Percentiles rank a stretch among this genome's conserved stretches.
Conservation (phyloP, 768 basidiomycete species). For the Mycena haematopus region DNA sequence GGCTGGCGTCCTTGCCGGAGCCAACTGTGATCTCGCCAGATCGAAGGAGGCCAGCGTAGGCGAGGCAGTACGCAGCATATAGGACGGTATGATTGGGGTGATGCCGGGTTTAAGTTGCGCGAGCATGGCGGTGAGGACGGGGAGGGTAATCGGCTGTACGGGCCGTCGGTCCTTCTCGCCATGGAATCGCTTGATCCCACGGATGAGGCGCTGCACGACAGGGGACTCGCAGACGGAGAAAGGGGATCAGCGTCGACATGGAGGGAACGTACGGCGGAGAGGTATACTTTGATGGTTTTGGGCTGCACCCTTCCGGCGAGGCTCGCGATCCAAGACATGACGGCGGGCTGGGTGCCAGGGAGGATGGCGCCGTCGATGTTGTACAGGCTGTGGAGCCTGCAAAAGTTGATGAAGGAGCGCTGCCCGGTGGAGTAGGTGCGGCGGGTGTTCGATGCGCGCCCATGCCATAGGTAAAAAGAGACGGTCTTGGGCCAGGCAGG, state of each 20-base stretch:
- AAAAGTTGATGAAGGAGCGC: slow-evolving; percentile 38
- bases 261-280: slow-evolving; percentile 33
- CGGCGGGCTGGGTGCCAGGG: slow-evolving; percentile 25
- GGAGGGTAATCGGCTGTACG: no score
- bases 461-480: slow-evolving; percentile 40
- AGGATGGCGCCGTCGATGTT: slow-evolving; percentile 13
- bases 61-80: no score
- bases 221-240: slow-evolving; percentile 23
- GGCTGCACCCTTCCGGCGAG: slow-evolving; percentile 29
- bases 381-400: slow-evolving; percentile 28
- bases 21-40: no score
- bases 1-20: slow-evolving; percentile 15
- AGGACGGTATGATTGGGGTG: no score
- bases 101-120: no score
- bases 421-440: slow-evolving; percentile 40
- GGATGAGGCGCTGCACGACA: no score
- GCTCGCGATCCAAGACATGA: slow-evolving; percentile 33
- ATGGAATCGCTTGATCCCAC: no score
- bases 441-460: slow-evolving; percentile 38
- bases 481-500: slow-evolving; percentile 8
- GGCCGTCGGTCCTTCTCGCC: no score
- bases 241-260: slow-evolving; percentile 34
- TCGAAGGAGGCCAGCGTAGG: no score
- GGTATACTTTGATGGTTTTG: slow-evolving; percentile 37
- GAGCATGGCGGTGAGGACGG: no score